Base-by-base conservation (phyloP, 2,329 filamentous ascomycete species). In the Coniella lustricola region DNA sequence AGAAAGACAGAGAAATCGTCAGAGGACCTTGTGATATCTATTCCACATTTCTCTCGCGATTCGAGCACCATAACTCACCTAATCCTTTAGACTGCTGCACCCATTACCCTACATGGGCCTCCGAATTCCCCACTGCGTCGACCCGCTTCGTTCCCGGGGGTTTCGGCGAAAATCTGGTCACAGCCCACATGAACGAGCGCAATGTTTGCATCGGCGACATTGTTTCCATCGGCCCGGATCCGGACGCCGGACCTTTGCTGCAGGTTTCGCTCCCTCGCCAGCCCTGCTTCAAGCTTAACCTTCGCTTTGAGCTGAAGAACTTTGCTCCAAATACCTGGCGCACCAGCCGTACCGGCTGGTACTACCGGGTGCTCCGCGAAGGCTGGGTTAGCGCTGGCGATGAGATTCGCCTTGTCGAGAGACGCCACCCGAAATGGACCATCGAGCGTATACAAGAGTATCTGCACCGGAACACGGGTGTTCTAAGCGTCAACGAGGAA, bases 221-320 rank as follows among this genome's bases (percentile, higher is more conserved):
- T 13, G 66, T 81, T 16, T 65, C 70, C 0, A 70, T 84, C 7
- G 72, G 74, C 4, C 38, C 38, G 0, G 63, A 68, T 39, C 66
- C 70, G 2, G 68, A 79, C 0, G 22, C 39, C 2, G 42, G 42
- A 2, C 44, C 45, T 9, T 50, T 79, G 3, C 67, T 84, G 0
- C 76, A 84, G 55, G 75, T 84, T 20, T 76, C 73, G 53, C 65
- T 83, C 20, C 81, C 81, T 0, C 72, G 82, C 14, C 75, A 80
- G 55, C 82, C 82, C 9, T 85, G 82, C 64, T 85, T 77, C 66
- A 85, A 85, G 59, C 71, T 85, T 8, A 85, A 85, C 59, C 81
- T 84, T 56, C 77, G 81, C 1, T 85, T 85, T 60, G 70, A 75
- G 31, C 65, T 82, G 9, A 78, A 77, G 56, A 75, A 81, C 52